Percentiles rank a stretch among this genome's conserved stretches.
Conservation (phyloP, 768 basidiomycete species). For the Kwoniella dejecticola region DNA sequence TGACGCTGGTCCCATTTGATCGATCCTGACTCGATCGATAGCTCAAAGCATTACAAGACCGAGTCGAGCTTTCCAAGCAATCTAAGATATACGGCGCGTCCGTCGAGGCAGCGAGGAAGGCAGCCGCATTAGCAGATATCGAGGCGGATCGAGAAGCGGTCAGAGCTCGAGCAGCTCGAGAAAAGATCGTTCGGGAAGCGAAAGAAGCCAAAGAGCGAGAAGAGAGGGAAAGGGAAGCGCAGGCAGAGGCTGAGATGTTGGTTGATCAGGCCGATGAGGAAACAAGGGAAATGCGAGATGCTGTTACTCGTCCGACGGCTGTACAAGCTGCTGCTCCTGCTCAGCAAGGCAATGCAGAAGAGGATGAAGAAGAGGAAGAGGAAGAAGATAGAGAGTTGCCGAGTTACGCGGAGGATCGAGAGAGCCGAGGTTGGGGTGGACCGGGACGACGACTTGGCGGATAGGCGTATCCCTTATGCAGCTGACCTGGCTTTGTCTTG, state of each 20-base stretch:
- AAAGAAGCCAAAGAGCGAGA: conserved; percentile 26
- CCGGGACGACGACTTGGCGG: conserved; percentile 34
- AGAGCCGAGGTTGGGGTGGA: conserved; percentile 34
- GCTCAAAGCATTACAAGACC: conserved; percentile 28
- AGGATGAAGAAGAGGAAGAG: conserved; percentile 20
- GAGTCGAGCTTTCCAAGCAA: conserved; percentile 15
- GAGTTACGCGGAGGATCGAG: conserved; percentile 21
- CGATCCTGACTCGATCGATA: conserved; percentile 4
- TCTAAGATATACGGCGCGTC: conserved; percentile 13
- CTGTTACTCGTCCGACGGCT: too few species aligned
- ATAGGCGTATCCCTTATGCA: too few species aligned
- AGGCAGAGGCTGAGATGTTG: conserved; percentile 13
- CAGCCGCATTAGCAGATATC: conserved; percentile 33
- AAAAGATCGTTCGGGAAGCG: conserved; percentile 30
- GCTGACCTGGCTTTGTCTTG: neutral
- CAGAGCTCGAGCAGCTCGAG: conserved; percentile 31
- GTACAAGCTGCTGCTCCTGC: neutral
- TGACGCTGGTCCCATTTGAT: too few species aligned
- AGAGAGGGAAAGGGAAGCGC: conserved; percentile 10
- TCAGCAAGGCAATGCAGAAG: conserved; percentile 15
- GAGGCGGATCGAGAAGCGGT: conserved; percentile 45
- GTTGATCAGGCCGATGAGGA: conserved; percentile 10
- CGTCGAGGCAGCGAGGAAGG: conserved; percentile 38
- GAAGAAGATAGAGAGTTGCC: conserved; percentile 22
- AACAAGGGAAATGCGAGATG: conserved; percentile 13